These are phyloP conservation scores for Calycina marina DNA, from an alignment of 2,329 filamentous ascomycete species.

Conservation along the genomic window DNA sequence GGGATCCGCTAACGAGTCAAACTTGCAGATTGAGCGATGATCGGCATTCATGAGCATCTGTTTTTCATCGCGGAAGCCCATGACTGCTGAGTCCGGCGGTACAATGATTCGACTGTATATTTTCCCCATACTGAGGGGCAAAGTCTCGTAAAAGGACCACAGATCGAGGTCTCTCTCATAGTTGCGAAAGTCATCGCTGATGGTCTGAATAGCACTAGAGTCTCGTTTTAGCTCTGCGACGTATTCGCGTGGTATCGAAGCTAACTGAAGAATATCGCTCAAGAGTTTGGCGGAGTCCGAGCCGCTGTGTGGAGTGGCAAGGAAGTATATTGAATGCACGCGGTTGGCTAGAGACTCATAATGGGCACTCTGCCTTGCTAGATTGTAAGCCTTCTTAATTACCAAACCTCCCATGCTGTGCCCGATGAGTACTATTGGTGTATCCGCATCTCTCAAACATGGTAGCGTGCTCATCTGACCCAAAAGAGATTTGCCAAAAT, in stretches of 20 bases:
- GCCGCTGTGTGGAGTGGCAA: constrained; percentile 23
- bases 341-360: constrained; percentile 10
- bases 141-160: constrained; percentile 25
- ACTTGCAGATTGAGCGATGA: constrained; percentile 23
- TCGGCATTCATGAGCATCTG: constrained; percentile 16
- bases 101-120: constrained; percentile 10
- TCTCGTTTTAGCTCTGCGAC: constrained; percentile 15
- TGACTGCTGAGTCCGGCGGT: constrained; percentile 17
- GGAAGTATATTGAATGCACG: constrained; percentile 19
- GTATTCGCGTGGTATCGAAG: constrained; percentile 12
- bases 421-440: constrained; percentile 21
- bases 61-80: constrained; percentile 20
- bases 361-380: constrained; percentile 11
- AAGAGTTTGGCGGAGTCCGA: constrained; percentile 17
- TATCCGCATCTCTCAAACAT: constrained; percentile 4
- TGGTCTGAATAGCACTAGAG: constrained; percentile 13
- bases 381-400: constrained; percentile 22
- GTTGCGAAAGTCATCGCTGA: constrained; percentile 25
- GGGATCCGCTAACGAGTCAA: constrained; percentile 6
- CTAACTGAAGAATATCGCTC: constrained; percentile 6
- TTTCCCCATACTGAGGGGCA: constrained; percentile 12
- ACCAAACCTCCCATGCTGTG: constrained; percentile 25
- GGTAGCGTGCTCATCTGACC: constrained; percentile 16
- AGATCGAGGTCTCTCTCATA: constrained; percentile 18
- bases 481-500: constrained; percentile 23